Evolutionary conservation across 1,139 yeast species (phyloP), one percentile per base, ranked within the genome.

Genomic region (Magnusiomyces paraingens): DNA sequence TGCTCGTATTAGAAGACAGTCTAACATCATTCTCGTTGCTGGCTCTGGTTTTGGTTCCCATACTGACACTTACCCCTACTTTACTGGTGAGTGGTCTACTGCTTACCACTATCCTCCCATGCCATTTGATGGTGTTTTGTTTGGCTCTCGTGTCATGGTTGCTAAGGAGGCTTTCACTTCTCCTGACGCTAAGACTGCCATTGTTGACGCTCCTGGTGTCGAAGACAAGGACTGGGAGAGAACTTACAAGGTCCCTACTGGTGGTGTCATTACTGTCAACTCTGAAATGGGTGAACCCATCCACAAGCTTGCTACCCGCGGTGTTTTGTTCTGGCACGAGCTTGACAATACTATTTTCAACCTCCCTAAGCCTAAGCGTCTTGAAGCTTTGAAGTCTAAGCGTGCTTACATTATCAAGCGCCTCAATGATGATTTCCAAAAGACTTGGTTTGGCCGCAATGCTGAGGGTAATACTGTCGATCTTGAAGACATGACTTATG

Each of bases 251-350:
- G 86, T 84, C 68, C 91, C 97, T 65, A 84, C 98, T 58, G 99
- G 99, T 74, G 99, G 99, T 73, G 82, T 94, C 61, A 78, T 93
- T 63, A 91, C 99, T 55, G 99, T 93, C 59, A 81, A 87, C 70
- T 91, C 98, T 36, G 99, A 93, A 78, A 93, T 93, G 98, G 99
- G 99, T 70, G 99, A 93, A 76, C 99, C 99, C 67, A 93, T 93
- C 68, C 99, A 93, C 75, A 93, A 93, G 77, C 81, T 93, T 66
- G 99, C 99, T 43, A 93, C 99, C 56, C 86, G 99, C 72, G 98
- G 97, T 78, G 98, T 93, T 59, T 71, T 88, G 73, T 82, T 93
- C 70, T 93, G 99, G 99, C 69, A 68, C 50, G 98, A 93, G 73
- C 78, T 93, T 75, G 99, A 93, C 72, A 94, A 89, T 63, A 88